Evolutionary conservation across 2,329 filamentous ascomycete species (phyloP), one percentile per base, ranked within the genome.

Genomic region (Fusarium anthophilum): DNA sequence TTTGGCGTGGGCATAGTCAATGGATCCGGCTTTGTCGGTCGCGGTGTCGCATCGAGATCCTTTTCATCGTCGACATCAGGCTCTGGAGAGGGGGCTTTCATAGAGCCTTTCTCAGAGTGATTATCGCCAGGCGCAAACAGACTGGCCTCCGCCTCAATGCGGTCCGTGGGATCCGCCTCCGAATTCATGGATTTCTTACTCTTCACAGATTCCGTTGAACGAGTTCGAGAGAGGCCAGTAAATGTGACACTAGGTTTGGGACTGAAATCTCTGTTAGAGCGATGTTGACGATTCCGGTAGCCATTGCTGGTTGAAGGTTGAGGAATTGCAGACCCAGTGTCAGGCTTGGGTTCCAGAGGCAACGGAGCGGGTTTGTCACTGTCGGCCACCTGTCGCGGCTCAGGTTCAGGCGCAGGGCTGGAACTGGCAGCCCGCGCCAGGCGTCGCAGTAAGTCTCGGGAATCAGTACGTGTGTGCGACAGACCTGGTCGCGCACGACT

Each of bases 101-200:
- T 80, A 8, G 88, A 90, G 2, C 88, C 88, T 48, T 82, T 84
- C 74, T 90, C 89, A 3, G 89, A 91, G 47, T 88, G 84, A 68
- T 87, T 88, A 38, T 90, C 88, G 22, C 80, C 75, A 1, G 85
- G 86, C 20, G 87, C 89, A 78, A 91, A 91, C 14, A 91, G 83
- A 55, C 85, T 86, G 81, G 86, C 85, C 79, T 91, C 89, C 15
- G 83, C 86, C 74, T 88, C 85, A 57, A 90, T 89, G 50, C 88
- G 87, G 73, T 88, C 88, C 3, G 85, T 87, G 9, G 89, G 88
- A 69, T 90, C 89, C 20, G 81, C 77, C 63, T 90, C 88, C 2
- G 88, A 89, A 66, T 84, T 81, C 76, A 84, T 80, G 41, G 83
- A 84, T 63, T 83, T 82, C 79, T 88, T 89, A 73, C 85, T 85